Base-by-base conservation (phyloP, 1,139 yeast genomes). In the Scheffersomyces stambukii region DNA sequence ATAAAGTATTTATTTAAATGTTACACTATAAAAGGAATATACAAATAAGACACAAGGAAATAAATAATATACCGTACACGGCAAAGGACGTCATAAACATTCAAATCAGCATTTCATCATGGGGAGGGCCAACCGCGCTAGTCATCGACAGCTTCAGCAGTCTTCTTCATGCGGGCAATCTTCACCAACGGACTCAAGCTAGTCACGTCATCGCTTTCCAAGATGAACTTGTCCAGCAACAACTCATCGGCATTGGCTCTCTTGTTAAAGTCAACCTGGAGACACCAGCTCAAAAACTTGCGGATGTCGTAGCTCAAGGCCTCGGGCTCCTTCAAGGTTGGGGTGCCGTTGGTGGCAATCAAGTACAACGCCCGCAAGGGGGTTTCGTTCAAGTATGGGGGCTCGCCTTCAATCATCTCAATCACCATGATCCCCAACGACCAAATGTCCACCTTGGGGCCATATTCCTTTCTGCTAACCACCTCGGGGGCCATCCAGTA, bases 401-500 rank as follows among this genome's bases (percentile, higher is more conserved):
- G 98, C 58, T 91, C 98, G 19, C 98, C 97, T 58, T 91, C 97
- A 43, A 91, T 85, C 98, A 91, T 91, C 58, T 91, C 98, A 49
- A 91, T 88, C 12, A 89, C 80, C 98, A 91, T 91, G 43, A 91
- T 91, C 41, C 98, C 98, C 41, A 91, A 64, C 8, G 96, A 85
- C 98, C 98, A 91, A 29, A 93, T 81, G 57, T 91, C 98, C 33
- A 91, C 96, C 58, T 93, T 89, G 22, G 96, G 95, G 2, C 96
- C 98, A 54, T 91, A 91, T 46, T 88, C 96, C 52, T 89, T 88
- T 41, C 95, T 70, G 7, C 88, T 77, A 13, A 91, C 96, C 33
- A 91, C 96, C 57, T 91, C 98, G 2, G 98, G 98, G 0, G 98
- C 98, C 98, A 91, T 91, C 98, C 98, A 91, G 55, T 91, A 91